Conservation (phyloP, 2,329 filamentous ascomycete species). For the Claviceps capensis region DNA sequence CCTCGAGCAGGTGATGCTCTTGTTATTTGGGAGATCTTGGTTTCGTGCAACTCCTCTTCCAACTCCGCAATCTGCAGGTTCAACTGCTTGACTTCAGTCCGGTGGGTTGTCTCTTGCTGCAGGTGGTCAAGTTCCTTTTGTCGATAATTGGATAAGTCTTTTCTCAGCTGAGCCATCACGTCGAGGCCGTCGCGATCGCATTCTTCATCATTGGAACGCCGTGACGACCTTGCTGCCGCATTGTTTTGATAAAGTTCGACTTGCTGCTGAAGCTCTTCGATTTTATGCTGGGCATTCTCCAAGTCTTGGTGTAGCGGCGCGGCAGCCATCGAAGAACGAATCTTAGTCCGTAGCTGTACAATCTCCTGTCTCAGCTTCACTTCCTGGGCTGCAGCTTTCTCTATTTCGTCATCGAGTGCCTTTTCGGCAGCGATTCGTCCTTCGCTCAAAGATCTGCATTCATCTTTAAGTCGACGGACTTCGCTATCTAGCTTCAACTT, state of each 20-base stretch:
- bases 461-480: constrained; percentile 48
- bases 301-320: constrained; percentile 39
- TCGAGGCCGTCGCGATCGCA: constrained; percentile 30
- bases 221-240: constrained; percentile 19
- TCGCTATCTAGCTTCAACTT: constrained; percentile 56
- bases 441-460: constrained; percentile 43
- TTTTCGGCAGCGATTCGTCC: constrained; percentile 46
- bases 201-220: constrained; percentile 22
- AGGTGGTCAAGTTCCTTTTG: constrained; percentile 51
- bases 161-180: constrained; percentile 47
- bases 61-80: constrained; percentile 53
- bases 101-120: constrained; percentile 51
- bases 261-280: constrained; percentile 50
- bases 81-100: constrained; percentile 46
- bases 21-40: constrained; percentile 38
- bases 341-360: constrained; percentile 33
- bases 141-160: constrained; percentile 49
- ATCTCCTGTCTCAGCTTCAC: constrained; percentile 44
- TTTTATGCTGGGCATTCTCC: constrained; percentile 45
- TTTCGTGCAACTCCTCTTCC: constrained; percentile 53
- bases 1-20: constrained; percentile 30
- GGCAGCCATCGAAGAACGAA: constrained; percentile 29
- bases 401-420: constrained; percentile 52
- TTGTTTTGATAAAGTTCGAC: constrained; percentile 40
- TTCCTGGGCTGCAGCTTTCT: constrained; percentile 52